phyloP scores from a whole-genome alignment of 2,329 filamentous ascomycete species.

The Coniochaeta sp. region DNA sequence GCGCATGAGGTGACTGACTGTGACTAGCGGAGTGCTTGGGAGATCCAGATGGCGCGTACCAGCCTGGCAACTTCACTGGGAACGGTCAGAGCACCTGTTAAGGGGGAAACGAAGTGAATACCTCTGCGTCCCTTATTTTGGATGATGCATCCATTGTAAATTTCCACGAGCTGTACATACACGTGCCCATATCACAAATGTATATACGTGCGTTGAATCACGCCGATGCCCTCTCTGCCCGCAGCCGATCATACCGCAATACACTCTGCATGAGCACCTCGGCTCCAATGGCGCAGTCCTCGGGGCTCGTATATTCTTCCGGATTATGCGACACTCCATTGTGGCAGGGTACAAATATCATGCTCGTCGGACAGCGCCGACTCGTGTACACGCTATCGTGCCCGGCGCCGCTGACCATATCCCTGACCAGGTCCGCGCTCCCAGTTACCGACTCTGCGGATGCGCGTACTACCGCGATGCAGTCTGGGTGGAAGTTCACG shows the following conservation, averaged over 20 bases:
- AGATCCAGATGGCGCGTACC: constrained; percentile 30
- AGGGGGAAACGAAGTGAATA: neutral
- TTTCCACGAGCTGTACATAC: neutral
- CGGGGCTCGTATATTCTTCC: constrained; percentile 50
- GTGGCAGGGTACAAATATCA: constrained; percentile 60
- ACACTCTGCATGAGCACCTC: constrained; percentile 1
- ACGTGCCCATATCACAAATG: no score
- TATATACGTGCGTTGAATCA: neutral
- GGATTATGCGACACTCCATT: constrained; percentile 59
- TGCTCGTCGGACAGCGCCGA: constrained; percentile 52
- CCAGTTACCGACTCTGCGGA: constrained; percentile 35
- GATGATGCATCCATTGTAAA: neutral
- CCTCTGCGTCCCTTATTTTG: no score
- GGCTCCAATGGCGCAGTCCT: constrained; percentile 36
- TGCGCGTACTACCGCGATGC: constrained; percentile 55
- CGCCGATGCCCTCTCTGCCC: neutral
- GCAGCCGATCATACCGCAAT: neutral
- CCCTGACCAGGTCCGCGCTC: constrained; percentile 32
- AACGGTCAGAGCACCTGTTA: constrained; percentile 2
- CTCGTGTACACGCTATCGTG: constrained; percentile 52
- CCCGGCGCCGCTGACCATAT: constrained; percentile 31
- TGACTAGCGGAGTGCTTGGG: constrained; percentile 32
- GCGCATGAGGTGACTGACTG: no score
- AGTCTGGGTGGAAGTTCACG: constrained; percentile 58
- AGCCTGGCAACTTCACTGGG: constrained; percentile 27